These are phyloP conservation scores for Hsuehochloa calcarea DNA, from an alignment of 176 grass and related monocot species.

Conservation along the genomic window DNA sequence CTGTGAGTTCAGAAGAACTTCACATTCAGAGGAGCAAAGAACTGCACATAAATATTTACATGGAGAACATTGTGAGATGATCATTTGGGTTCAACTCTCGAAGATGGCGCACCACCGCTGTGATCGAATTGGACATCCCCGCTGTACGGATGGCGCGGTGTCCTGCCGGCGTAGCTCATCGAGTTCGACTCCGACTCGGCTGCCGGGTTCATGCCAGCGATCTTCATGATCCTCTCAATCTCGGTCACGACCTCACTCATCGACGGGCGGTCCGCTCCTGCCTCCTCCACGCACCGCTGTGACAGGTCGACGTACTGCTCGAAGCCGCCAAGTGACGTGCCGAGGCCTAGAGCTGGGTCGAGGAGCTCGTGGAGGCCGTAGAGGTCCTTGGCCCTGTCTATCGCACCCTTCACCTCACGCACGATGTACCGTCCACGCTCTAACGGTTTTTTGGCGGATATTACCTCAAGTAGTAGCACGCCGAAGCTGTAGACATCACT, in stretches of 20 bases:
- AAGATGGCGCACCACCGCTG: conserved; percentile 25
- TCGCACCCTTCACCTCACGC: conserved; percentile 41
- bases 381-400: conserved; percentile 54
- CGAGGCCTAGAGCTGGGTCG: conserved; percentile 39
- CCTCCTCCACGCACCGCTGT: conserved; percentile 66
- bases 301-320: conserved; percentile 62
- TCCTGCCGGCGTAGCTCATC: conserved; percentile 29
- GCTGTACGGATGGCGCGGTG: conserved; percentile 52
- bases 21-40: not conserved
- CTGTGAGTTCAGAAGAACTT: not conserved
- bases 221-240: conserved; percentile 59
- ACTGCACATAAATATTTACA: not conserved
- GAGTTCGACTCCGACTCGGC: conserved; percentile 44
- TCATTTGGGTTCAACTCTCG: not conserved
- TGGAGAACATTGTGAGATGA: not conserved
- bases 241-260: conserved; percentile 59
- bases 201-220: conserved; percentile 33
- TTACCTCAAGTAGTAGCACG: conserved; percentile 3
- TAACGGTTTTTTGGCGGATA: conserved; percentile 61
- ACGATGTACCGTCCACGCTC: conserved; percentile 64
- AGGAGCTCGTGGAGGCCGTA: conserved; percentile 55
- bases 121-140: conserved; percentile 46
- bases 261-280: conserved; percentile 45
- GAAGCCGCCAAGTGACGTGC: conserved; percentile 33
- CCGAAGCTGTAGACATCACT: not conserved